Evolutionary conservation across 352 stramenopile genomes (phyloP), one percentile per base, ranked within the genome.

Genomic region (Phytophthora agathidicida): DNA sequence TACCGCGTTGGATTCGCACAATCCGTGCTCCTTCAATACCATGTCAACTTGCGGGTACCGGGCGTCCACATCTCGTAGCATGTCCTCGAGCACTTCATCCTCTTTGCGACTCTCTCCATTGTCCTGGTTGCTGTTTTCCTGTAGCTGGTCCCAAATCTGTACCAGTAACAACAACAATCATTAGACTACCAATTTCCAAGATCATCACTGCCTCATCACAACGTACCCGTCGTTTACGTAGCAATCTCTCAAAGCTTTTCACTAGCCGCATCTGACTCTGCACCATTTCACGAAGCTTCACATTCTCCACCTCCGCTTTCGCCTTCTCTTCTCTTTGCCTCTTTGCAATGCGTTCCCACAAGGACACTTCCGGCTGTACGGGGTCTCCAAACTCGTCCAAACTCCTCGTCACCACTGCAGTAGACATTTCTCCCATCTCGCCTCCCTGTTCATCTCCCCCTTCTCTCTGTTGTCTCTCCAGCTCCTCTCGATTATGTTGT

Each of bases 281-380:
- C 24, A 83, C 59, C 42, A 73, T 68, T 24, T 77, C 66, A 1
- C 60, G 57, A 31, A 86, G 58, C 49, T 83, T 82, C 1, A 50
- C 30, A 39, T 86, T 86, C 50, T 86, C 68, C 37, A 81, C 47
- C 16, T 75, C 64, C 2, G 72, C 58, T 31, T 70, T 72, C 1
- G 62, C 42, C 33, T 70, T 72, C 27, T 71, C 68, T 13, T 73
- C 63, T 17, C 54, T 49, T 39, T 83, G 73, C 2, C 64, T 53
- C 52, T 70, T 74, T 3, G 74, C 73, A n/a, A 76, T 78, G 0
- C 49, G 48, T 43, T 73, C 63, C 75, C 75, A 85, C 0, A 79
- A 31, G 14, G 66, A 74, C 6, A 61, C 49, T 26, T 71, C 45
- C 4, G 19, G 49, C 22, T 52, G 16, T 2, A n/a, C 23, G 27